Evolutionary conservation across 2,329 filamentous ascomycete species (phyloP).

Genomic region (Hymenoscyphus salicellus): DNA sequence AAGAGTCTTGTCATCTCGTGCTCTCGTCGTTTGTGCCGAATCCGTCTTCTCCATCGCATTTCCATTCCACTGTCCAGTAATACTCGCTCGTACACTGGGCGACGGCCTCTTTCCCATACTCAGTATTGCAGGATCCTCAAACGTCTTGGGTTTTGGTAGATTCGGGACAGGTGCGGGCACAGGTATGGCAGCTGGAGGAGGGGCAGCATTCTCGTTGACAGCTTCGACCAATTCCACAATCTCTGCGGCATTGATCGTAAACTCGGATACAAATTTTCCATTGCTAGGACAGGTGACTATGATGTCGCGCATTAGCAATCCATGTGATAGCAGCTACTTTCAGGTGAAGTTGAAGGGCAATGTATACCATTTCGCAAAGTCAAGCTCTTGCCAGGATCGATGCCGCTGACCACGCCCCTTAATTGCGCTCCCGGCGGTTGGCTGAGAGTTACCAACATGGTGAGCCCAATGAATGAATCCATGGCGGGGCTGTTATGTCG

Average conservation of each 20-base stretch:
- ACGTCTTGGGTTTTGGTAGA: conserved; percentile 20
- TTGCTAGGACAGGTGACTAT: conserved; percentile 34
- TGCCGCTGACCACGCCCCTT: conserved; percentile 34
- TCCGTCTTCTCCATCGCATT: conserved; percentile 32
- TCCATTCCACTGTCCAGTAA: conserved; percentile 34
- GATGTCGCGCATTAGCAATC: conserved; percentile 6
- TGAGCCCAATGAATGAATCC: conserved; percentile 38
- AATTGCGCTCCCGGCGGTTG: conserved; percentile 36
- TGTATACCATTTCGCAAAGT: conserved; percentile 36
- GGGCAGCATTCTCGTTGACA: conserved; percentile 27
- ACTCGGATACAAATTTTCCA: conserved; percentile 34
- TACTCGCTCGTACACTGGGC: conserved; percentile 13
- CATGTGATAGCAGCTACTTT: background rate
- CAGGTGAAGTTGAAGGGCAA: background rate
- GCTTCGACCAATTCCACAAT: conserved; percentile 36
- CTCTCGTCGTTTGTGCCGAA: conserved; percentile 25
- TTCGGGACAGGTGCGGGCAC: conserved; percentile 10
- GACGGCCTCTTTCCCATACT: conserved; percentile 39
- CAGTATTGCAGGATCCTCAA: conserved; percentile 38
- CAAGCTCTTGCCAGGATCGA: conserved; percentile 36
- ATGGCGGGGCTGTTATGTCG: conserved; percentile 23
- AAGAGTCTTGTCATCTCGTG: conserved; percentile 21
- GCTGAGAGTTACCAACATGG: conserved; percentile 38
- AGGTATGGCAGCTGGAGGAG: conserved; percentile 10
- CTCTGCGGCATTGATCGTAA: conserved; percentile 35